Evolutionary conservation across 805 yeast species (phyloP).

Genomic region (Metschnikowia rubicola): DNA sequence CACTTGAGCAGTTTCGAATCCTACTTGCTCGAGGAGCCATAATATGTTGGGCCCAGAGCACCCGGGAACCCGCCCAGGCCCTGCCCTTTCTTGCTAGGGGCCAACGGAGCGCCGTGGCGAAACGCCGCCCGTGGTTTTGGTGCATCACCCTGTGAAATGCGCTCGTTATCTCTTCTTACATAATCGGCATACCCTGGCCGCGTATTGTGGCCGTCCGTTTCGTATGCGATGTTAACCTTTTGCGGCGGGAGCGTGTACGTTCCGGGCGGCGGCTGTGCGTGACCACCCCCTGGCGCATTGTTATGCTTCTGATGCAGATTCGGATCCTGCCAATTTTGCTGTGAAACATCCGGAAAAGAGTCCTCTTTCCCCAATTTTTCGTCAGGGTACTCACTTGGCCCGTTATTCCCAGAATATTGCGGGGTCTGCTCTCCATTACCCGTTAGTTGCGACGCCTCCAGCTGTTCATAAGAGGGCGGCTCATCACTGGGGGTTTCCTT

Average conservation of each 20-base stretch:
- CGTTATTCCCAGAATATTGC: constrained; percentile 7
- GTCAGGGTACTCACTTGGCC: constrained; percentile 17
- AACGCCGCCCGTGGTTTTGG: constrained; percentile 27
- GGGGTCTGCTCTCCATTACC: not conserved
- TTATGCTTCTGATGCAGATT: too few relatives aligned
- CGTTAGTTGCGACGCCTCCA: constrained; percentile 7
- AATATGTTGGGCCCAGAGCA: constrained; percentile 30
- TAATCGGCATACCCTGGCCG: constrained; percentile 38
- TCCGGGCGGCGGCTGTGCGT: constrained; percentile 5
- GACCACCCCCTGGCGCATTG: too few relatives aligned
- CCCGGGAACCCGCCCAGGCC: constrained; percentile 37
- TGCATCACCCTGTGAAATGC: constrained; percentile 30
- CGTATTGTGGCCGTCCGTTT: constrained; percentile 32
- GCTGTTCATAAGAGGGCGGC: constrained; percentile 19
- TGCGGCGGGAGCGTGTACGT: constrained; percentile 29
- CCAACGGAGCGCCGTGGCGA: constrained; percentile 35
- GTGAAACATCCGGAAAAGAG: not conserved
- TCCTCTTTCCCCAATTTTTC: constrained; percentile 8
- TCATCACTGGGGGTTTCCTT: constrained; percentile 1
- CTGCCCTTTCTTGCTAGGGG: constrained; percentile 25
- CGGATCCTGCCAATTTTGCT: too few relatives aligned
- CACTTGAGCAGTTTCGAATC: not conserved
- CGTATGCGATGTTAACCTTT: constrained; percentile 34
- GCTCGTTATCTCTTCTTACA: constrained; percentile 28
- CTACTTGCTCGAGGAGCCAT: constrained; percentile 3